Percentiles rank a stretch among this genome's conserved stretches.
Conservation (phyloP, 1,139 yeast genomes). For the Yarrowia galli region DNA sequence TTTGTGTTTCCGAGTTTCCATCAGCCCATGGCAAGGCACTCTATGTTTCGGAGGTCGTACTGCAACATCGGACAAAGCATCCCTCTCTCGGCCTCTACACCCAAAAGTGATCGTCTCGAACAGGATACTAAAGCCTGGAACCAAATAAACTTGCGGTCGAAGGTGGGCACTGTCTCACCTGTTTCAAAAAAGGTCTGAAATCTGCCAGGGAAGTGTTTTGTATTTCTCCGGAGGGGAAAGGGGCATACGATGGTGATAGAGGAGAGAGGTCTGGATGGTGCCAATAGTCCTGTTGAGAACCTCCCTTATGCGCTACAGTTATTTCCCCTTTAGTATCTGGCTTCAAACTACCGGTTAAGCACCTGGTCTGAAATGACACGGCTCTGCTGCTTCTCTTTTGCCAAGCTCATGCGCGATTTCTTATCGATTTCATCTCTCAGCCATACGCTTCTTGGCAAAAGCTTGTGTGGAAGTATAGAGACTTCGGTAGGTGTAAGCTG, state of each 20-base stretch:
- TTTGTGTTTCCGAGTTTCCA: neutral
- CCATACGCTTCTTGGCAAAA: constrained; percentile 19
- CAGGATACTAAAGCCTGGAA: neutral
- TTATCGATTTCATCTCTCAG: constrained; percentile 31
- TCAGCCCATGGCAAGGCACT: constrained; percentile 3
- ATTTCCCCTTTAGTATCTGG: neutral
- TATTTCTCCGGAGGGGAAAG: constrained; percentile 15
- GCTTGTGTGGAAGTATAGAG: neutral
- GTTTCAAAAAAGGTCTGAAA: neutral
- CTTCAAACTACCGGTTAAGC: constrained; percentile 2
- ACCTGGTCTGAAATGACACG: neutral
- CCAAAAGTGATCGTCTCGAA: constrained; percentile 11
- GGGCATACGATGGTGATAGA: neutral
- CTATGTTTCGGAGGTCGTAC: neutral
- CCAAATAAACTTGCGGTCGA: neutral
- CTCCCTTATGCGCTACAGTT: neutral
- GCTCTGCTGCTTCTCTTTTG: neutral
- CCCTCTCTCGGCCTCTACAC: neutral
- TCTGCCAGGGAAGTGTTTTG: neutral
- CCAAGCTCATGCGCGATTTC: constrained; percentile 29
- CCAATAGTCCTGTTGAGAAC: too few relatives aligned
- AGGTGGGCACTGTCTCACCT: constrained; percentile 22
- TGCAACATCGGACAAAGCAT: neutral
- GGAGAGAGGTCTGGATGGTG: too few relatives aligned
- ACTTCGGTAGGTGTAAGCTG: too few relatives aligned